phyloP scores from a whole-genome alignment of 2,329 filamentous ascomycete genomes.

The Ophidiomyces ophidiicola region DNA sequence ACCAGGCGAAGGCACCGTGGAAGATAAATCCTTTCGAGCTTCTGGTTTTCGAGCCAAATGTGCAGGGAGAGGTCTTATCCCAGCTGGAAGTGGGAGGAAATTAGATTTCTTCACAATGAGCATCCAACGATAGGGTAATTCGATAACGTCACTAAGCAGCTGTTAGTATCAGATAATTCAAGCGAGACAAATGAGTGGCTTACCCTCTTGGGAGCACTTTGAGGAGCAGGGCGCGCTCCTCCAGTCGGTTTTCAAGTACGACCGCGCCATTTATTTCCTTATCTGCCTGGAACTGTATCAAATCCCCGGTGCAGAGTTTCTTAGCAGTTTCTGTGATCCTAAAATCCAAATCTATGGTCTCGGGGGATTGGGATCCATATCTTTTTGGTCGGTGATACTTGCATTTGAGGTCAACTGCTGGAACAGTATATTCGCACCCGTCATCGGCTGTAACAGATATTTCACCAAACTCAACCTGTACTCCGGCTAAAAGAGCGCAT shows the following conservation, averaged over 20 bases:
- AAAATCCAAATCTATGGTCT: conserved; percentile 56
- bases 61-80: conserved; percentile 37
- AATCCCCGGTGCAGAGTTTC: conserved; percentile 56
- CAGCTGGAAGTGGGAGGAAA: conserved; percentile 35
- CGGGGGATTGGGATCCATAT: conserved; percentile 59
- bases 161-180: neutral
- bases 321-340: conserved; percentile 57
- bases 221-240: conserved; percentile 64
- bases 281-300: conserved; percentile 75
- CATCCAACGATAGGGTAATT: conserved; percentile 48
- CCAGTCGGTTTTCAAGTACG: conserved; percentile 67
- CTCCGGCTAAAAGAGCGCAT: conserved; percentile 81
- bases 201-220: conserved; percentile 78
- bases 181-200: conserved; percentile 28
- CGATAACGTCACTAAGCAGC: conserved; percentile 36
- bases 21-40: conserved; percentile 42
- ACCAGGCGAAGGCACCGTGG: conserved; percentile 53
- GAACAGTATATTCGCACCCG: conserved; percentile 81
- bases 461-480: conserved; percentile 77
- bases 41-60: conserved; percentile 42
- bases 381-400: conserved; percentile 86
- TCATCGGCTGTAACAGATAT: conserved; percentile 82
- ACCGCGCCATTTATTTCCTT: conserved; percentile 84
- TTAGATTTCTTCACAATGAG: conserved; percentile 40
- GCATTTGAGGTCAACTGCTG: conserved; percentile 85